Base-by-base conservation (phyloP, 2,329 filamentous ascomycete species). In the Bipolaris sorokiniana region DNA sequence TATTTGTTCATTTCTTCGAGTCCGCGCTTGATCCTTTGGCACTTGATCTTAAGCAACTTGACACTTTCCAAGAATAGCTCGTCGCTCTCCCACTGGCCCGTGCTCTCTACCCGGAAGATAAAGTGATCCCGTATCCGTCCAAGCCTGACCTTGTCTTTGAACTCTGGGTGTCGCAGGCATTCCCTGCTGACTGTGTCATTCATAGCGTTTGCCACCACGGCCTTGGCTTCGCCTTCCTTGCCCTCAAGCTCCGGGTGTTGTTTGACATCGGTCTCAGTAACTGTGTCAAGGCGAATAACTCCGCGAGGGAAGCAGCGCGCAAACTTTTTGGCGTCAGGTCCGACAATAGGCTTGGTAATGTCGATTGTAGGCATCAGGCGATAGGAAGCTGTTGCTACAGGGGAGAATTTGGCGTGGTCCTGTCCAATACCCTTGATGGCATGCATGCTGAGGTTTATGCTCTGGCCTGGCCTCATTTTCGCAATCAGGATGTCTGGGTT, bases 361-460 rank as follows among this genome's bases (percentile, higher is more conserved):
- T 85, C 84, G 77, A 99, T 98, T 65, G 88, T 88, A 7, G 95
- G 95, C 72, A 99, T 81, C 18, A 99, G 84, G 48, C 95, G 88
- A 81, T 99, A 99, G 22, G 90, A 91, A 3, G 95, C 95, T 1
- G 95, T 97, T 3, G 94, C 93, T 34, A 98, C 95, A 45, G 95
- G 95, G 0, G 92, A 97, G 81, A 95, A 99, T 79, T 99, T 99
- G 68, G 95, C 90, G 77, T 99, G 95, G 78, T 99, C 95, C 63
- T 89, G 87, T 46, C 95, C 95, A 65, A 96, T 88, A 59, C 96
- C 95, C 80, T 97, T 96, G 80, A 96, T 88, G 80, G 94, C 95
- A 81, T 98, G 93, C 85, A 96, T 90, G 65, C 90, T 88, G 60
- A 97, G 82, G 71, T 91, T 85, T 70, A 99, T 91, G 68, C 87